Evolutionary conservation across 2,329 filamentous ascomycete genomes (phyloP).

Genomic region (Monilinia laxa): DNA sequence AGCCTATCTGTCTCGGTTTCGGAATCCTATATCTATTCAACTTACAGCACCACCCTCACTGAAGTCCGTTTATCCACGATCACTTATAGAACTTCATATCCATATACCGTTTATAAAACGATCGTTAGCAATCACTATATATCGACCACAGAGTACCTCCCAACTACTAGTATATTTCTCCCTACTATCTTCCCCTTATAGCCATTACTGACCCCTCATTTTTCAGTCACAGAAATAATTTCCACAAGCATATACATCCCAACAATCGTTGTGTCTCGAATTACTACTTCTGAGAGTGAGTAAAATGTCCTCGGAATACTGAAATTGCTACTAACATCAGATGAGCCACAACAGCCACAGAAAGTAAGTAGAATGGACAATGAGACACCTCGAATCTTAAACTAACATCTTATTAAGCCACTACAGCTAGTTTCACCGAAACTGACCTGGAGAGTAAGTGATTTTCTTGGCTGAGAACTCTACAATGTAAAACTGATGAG

Average conservation of each 20-base stretch:
- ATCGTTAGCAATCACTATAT: not conserved
- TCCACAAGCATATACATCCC: constrained; percentile 4
- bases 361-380: no score
- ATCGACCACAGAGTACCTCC: not conserved
- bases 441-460: constrained; percentile 12
- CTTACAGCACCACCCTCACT: not conserved
- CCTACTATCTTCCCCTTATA: not conserved
- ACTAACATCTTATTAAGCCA: not conserved
- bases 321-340: not conserved
- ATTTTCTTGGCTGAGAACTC: not conserved
- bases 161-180: not conserved
- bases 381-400: no score
- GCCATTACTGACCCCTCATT: not conserved
- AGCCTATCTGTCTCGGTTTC: constrained; percentile 14
- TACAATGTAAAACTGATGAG: not conserved
- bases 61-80: not conserved
- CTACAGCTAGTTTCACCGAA: constrained; percentile 1
- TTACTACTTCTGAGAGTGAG: constrained; percentile 22
- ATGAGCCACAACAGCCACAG: not conserved
- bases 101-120: not conserved
- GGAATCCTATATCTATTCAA: constrained; percentile 15
- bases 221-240: not conserved
- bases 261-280: constrained; percentile 15
- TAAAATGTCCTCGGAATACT: not conserved
- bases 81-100: not conserved